Percentiles rank a stretch among this genome's conserved stretches.
Conservation (phyloP, 1,284 basidiomycete genomes). For the Puccinia horiana region DNA sequence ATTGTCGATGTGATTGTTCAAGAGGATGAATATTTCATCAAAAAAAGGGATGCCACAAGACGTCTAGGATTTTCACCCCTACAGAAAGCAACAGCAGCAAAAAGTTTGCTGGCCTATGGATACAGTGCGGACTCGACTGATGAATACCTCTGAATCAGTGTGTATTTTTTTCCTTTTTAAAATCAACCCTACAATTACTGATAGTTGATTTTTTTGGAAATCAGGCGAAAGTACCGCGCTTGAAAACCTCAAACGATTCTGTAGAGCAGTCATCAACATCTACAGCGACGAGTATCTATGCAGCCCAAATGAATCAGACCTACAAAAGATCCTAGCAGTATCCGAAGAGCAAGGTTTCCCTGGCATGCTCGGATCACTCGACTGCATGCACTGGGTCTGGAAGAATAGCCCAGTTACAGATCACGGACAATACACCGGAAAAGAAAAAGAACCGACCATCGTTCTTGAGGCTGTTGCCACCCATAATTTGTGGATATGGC, state of each 20-base stretch:
- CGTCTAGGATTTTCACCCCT: background rate
- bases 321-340: background rate
- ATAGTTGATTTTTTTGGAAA: background rate
- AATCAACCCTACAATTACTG: background rate
- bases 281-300: background rate
- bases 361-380: background rate
- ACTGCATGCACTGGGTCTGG: conserved; percentile 10
- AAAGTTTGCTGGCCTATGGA: background rate
- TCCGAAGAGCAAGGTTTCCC: background rate
- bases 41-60: background rate
- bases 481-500: conserved; percentile 21
- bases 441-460: conserved; percentile 2
- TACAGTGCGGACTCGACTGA: background rate
- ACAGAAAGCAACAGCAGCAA: background rate
- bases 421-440: background rate
- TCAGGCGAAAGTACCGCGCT: background rate
- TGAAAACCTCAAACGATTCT: background rate
- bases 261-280: background rate
- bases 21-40: background rate
- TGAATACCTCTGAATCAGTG: conserved; percentile 1
- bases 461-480: background rate
- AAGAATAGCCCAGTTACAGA: background rate
- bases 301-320: background rate
- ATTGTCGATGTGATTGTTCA: background rate
- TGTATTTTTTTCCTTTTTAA: background rate